phyloP scores from a whole-genome alignment of 2,329 filamentous ascomycete genomes.

The Penicillium thymicola region DNA sequence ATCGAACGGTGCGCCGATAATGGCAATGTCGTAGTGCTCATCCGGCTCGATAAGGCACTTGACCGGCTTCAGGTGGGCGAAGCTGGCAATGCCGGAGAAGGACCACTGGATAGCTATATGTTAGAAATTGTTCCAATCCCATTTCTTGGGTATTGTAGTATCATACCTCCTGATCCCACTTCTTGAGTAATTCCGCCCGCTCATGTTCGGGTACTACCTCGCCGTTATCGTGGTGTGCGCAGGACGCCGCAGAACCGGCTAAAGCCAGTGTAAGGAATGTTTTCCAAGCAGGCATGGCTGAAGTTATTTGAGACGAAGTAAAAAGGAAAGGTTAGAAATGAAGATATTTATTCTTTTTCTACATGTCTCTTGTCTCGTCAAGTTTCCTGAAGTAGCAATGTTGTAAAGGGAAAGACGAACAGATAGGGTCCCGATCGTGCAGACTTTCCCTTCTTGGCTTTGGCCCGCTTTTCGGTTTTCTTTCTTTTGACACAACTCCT shows the following conservation, averaged over 20 bases:
- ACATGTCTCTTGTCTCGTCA: not conserved
- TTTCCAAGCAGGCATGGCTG: constrained; percentile 30
- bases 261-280: constrained; percentile 34
- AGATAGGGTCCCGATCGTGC: constrained; percentile 27
- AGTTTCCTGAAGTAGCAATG: constrained; percentile 17
- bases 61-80: constrained; percentile 66
- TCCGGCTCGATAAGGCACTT: constrained; percentile 67
- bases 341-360: not conserved
- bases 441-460: constrained; percentile 39
- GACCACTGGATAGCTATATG: constrained; percentile 48
- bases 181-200: constrained; percentile 44
- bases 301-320: constrained; percentile 4
- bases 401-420: constrained; percentile 23
- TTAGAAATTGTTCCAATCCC: not conserved
- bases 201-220: constrained; percentile 40
- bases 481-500: not conserved
- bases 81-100: constrained; percentile 72
- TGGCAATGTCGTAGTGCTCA: constrained; percentile 65
- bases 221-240: constrained; percentile 42
- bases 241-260: constrained; percentile 31
- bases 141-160: not conserved
- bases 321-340: constrained; percentile 2
- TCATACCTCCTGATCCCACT: constrained; percentile 48
- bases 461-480: constrained; percentile 13
- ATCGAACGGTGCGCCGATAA: constrained; percentile 71